Percentiles rank a stretch among this genome's conserved stretches.
These are phyloP conservation scores for Colletotrichum sublineola DNA, from an alignment of 2,329 filamentous ascomycete genomes.

Conservation along the genomic window DNA sequence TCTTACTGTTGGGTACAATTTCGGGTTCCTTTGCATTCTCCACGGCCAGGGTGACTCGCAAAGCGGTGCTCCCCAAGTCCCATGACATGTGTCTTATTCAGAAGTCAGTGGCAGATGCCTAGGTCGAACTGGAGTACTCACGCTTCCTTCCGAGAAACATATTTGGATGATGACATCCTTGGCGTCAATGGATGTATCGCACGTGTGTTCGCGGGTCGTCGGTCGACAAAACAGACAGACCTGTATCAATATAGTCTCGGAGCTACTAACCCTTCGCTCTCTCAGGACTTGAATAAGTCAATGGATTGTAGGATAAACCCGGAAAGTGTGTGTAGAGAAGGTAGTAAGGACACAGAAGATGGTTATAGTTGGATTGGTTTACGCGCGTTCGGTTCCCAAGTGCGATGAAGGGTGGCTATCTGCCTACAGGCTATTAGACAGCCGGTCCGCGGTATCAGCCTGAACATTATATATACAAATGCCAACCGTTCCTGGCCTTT, in stretches of 20 bases:
- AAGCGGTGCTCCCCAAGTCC: conserved; percentile 43
- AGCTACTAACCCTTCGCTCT: background rate
- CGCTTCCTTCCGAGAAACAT: background rate
- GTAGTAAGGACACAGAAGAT: too few species aligned
- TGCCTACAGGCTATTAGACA: too few species aligned
- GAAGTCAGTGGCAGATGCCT: background rate
- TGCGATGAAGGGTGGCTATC: too few species aligned
- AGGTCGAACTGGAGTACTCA: background rate
- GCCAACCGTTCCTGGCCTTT: too few species aligned
- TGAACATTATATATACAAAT: too few species aligned
- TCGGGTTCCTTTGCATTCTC: too few species aligned
- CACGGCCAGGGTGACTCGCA: too few species aligned
- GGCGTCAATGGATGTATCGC: background rate
- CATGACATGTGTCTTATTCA: too few species aligned
- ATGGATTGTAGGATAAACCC: background rate
- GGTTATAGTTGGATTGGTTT: too few species aligned
- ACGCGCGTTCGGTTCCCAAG: too few species aligned
- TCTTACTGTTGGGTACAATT: too few species aligned
- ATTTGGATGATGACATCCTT: background rate
- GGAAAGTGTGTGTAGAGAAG: background rate
- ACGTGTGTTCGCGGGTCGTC: background rate
- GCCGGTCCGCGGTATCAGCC: too few species aligned
- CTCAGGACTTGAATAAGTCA: background rate
- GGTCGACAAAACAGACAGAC: background rate
- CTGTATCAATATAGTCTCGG: background rate